phyloP scores from a whole-genome alignment of 192 early-diverging fungal species.

The Entomortierella chlamydospora region DNA sequence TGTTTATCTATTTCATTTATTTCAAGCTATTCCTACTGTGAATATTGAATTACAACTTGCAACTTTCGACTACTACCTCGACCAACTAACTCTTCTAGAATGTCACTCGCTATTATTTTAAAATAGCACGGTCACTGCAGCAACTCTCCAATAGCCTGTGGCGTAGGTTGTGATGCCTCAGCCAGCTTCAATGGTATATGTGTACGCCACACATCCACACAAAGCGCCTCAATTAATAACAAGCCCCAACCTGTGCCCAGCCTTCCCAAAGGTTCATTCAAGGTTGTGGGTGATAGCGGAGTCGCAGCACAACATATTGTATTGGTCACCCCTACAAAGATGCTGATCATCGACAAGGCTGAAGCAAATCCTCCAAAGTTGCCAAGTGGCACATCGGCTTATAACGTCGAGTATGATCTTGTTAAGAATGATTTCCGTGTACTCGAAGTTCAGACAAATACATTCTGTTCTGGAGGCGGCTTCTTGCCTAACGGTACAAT shows the following conservation, averaged over 20 bases:
- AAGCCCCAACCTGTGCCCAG: slow-evolving; percentile 29
- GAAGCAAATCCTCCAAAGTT: slow-evolving; percentile 45
- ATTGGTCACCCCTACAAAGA: slow-evolving; percentile 55
- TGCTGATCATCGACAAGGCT: slow-evolving; percentile 71
- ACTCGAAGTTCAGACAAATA: slow-evolving; percentile 59
- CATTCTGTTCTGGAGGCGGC: slow-evolving; percentile 67
- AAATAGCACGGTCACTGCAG: slow-evolving; percentile 50
- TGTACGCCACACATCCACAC: neutral
- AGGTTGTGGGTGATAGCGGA: slow-evolving; percentile 56
- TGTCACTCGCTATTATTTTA: neutral
- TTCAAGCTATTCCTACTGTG: too few relatives aligned
- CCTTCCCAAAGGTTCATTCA: slow-evolving; percentile 55
- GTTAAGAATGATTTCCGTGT: slow-evolving; percentile 54
- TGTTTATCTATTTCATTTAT: too few relatives aligned
- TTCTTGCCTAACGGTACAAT: slow-evolving; percentile 62
- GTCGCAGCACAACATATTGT: slow-evolving; percentile 65
- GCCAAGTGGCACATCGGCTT: slow-evolving; percentile 54
- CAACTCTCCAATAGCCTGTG: slow-evolving; percentile 43
- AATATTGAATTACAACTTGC: too few relatives aligned
- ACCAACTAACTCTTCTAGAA: neutral
- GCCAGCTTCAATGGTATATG: slow-evolving; percentile 46
- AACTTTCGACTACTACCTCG: too few relatives aligned
- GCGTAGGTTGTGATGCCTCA: slow-evolving; percentile 22
- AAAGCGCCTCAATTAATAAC: neutral
- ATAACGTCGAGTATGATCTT: slow-evolving; percentile 60